These are phyloP conservation scores for Solanum chilense DNA, from an alignment of 257 asterid species.

Conservation along the genomic window DNA sequence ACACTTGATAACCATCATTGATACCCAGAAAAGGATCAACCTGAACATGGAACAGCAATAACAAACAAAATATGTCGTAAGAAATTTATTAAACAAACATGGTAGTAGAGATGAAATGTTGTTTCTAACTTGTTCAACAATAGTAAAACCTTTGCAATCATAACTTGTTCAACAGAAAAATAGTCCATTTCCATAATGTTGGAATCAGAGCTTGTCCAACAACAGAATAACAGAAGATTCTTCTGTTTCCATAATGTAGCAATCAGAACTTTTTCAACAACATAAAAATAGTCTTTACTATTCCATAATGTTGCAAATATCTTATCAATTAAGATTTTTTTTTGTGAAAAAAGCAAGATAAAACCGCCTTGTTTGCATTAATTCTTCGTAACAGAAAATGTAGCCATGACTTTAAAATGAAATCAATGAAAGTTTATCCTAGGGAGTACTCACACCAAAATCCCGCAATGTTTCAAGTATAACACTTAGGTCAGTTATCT, in stretches of 20 bases:
- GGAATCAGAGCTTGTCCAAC: not conserved
- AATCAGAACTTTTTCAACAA: not conserved
- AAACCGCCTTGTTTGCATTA: not conserved
- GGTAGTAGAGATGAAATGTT: not conserved
- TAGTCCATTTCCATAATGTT: not conserved
- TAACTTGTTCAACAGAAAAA: not conserved
- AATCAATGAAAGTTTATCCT: not conserved
- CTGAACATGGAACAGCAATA: slow-evolving; percentile 17
- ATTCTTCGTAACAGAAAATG: not conserved
- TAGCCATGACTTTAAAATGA: not conserved
- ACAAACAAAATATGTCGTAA: not conserved
- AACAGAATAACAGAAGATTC: not conserved
- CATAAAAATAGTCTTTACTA: not conserved
- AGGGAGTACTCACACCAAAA: slow-evolving; percentile 51
- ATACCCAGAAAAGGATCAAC: slow-evolving; percentile 84
- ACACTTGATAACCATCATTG: slow-evolving; percentile 68
- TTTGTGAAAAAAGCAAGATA: not conserved
- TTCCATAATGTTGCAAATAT: not conserved
- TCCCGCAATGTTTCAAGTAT: slow-evolving; percentile 38
- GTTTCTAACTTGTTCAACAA: not conserved
- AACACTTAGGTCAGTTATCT: slow-evolving; percentile 39
- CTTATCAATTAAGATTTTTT: not conserved
- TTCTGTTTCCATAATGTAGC: not conserved
- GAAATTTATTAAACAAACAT: not conserved
- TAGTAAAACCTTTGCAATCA: not conserved